Base-by-base conservation (phyloP, 2,329 filamentous ascomycete genomes). In the Calonectria fujianensis region DNA sequence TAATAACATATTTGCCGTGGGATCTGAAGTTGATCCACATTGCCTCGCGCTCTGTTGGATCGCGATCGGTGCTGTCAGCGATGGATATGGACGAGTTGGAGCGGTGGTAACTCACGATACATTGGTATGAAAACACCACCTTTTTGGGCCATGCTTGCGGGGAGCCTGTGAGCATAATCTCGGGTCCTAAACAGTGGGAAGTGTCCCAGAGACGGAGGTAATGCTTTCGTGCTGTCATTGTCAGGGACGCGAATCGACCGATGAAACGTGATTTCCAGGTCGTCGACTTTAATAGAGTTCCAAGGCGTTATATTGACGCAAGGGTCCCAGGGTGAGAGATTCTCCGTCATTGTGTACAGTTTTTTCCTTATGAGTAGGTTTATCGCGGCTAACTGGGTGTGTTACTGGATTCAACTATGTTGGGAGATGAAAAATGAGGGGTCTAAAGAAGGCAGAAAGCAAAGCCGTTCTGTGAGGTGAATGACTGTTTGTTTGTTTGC, bases 191-290 rank as follows among this genome's bases (percentile, higher is more conserved):
- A 48, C n/a, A 48, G n/a, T 11, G 45, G 45, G 10, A 48, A 48
- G 45, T 48, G 45, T 24, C 45, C 45, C 11, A 24, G 45, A 24
- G 45, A 48, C n/a, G 45, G 45, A 48, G n/a, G 45, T 4, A 24
- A 24, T 8, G 20, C 45, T 1, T 24, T 48, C 2, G 8, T 24
- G 4, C 20, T 24, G 9, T 48, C n/a, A 24, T 48, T 48, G 9
- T 48, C 45, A 3, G 20, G n/a, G n/a, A 48, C 45, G 45, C 45
- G 45, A 24, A 48, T 48, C 20, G 45, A 24, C 1, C 45, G 45
- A 48, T 48, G 45, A 48, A 48, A 48, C 4, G 45, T 48, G 45
- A 48, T 48, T 48, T 48, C 45, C 45, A 48, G 45, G n/a, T 48
- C 45, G 45, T 48, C 45, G 45, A 48, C 9, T 48, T 48, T 48